Base-by-base conservation (phyloP, 2,329 filamentous ascomycete species). In the Thielaviopsis ethacetica region DNA sequence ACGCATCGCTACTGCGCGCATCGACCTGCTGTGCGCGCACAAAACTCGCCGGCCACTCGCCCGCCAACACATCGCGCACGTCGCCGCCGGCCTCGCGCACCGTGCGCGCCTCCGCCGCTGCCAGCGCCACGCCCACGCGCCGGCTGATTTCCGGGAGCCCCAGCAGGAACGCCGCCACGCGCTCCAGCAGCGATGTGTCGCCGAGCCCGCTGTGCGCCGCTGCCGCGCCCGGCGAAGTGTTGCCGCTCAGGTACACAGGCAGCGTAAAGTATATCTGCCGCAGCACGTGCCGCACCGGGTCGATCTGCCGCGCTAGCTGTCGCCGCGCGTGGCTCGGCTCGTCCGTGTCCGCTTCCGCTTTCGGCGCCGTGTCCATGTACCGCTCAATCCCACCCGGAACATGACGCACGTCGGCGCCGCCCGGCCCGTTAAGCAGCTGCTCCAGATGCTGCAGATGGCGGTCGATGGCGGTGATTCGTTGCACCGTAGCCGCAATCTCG, bases 71-170 rank as follows among this genome's bases (percentile, higher is more conserved):
- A 49, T 60, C 59, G 19, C 34, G 13, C 24, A 55, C 59, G 54
- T 60, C 59, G 13, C 59, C 59, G 17, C 56, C 54, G 2, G 51
- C 55, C 54, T 60, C 51, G 17, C 21, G 38, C 13, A 60, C 59
- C 1, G 15, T 57, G n/a, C 30, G 49, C 27, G 44, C 24, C 5
- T 58, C 56, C 30, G 52, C 21, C 19, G 17, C 15, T 17, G 56
- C 41, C 30, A 58, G 50, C 12, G 53, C 41, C 30, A 58, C 21
- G 13, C 56, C 56, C 19, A 58, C 52, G 34, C 56, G 56, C 27
- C 56, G 56, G 24, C 56, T 58, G 19, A 58, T 51, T 21, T 58
- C 56, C 21, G 56, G 56, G 9, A 58, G 51, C 6, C 56, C 56
- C 22, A 58, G 50, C 2, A 58, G 50, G n/a, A 58, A 58, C 24